Conservation (phyloP, 208 protist species). For the Leishmania aethiopica region DNA sequence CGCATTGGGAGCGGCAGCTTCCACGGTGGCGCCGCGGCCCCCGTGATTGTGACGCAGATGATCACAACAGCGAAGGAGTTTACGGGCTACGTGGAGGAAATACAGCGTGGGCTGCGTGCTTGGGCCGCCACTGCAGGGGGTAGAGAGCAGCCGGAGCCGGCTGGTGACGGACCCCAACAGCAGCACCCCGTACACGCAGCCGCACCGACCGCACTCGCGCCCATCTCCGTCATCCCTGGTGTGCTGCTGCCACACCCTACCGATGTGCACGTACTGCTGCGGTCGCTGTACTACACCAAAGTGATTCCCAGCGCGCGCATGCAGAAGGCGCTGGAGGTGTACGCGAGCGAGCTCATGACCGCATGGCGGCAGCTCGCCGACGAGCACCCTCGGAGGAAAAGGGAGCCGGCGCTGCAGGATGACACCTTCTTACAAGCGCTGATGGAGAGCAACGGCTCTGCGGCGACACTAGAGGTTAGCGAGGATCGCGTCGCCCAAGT, state of each 20-base stretch:
- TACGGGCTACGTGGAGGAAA: constrained; percentile 15
- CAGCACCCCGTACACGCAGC: neutral
- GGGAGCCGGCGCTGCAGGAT: neutral
- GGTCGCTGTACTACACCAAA: constrained; percentile 29
- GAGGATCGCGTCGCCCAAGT: constrained; percentile 4
- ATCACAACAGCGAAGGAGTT: constrained; percentile 34
- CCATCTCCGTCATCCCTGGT: constrained; percentile 20
- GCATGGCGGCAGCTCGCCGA: constrained; percentile 4
- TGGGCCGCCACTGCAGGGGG: neutral
- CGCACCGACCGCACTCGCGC: neutral
- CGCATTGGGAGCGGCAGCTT: neutral
- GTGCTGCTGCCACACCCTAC: constrained; percentile 28
- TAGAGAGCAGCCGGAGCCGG: neutral
- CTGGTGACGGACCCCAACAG: neutral
- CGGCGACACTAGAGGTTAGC: neutral
- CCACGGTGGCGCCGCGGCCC: neutral
- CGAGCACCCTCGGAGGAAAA: constrained; percentile 8
- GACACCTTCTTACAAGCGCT: neutral
- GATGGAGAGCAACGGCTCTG: neutral
- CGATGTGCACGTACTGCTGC: constrained; percentile 20
- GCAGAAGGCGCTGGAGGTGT: constrained; percentile 18
- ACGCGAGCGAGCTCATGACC: constrained; percentile 14
- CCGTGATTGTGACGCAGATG: constrained; percentile 43
- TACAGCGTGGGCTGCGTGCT: constrained; percentile 18
- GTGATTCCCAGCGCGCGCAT: constrained; percentile 26